Conservation (phyloP, 495 filamentous ascomycete genomes). For the Aspergillus conjunctus region DNA sequence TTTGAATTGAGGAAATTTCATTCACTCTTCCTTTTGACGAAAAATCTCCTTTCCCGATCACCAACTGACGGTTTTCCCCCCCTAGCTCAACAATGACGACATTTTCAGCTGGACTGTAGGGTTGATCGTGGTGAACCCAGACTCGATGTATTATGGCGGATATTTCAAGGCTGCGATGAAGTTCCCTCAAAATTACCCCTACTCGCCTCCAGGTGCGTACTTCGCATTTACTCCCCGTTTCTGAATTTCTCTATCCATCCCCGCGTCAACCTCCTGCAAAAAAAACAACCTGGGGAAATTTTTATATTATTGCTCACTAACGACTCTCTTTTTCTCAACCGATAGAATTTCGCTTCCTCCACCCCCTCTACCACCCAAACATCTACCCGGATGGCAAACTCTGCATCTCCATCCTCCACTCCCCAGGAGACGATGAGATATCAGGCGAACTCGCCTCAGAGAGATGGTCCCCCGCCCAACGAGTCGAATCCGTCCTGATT, state of each 20-base stretch:
- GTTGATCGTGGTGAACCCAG: conserved; percentile 88
- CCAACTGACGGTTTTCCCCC: background rate
- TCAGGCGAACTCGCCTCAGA: conserved; percentile 87
- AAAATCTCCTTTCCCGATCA: background rate
- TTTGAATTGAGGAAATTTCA: background rate
- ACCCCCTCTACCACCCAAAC: conserved; percentile 88
- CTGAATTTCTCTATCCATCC: background rate
- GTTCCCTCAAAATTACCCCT: conserved; percentile 89
- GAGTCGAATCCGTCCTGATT: conserved; percentile 90
- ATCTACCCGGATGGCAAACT: conserved; percentile 87
- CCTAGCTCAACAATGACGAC: conserved; percentile 68
- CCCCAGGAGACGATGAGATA: conserved; percentile 86
- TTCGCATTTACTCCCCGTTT: background rate
- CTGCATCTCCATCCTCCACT: conserved; percentile 95
- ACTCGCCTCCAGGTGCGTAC: conserved; percentile 68
- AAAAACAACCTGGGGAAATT: background rate
- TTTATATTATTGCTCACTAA: background rate
- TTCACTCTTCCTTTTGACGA: background rate
- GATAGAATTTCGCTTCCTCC: conserved; percentile 77
- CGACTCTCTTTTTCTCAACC: background rate
- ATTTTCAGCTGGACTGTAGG: conserved; percentile 86
- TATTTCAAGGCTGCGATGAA: conserved; percentile 90
- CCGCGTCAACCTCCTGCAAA: background rate
- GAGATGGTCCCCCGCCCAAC: conserved; percentile 90
- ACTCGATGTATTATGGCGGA: conserved; percentile 87